A percentile compares a stretch with the other conserved stretches of the same genome.
These are phyloP conservation scores for Lomentospora prolificans DNA, from an alignment of 2,329 filamentous ascomycete species.

Conservation along the genomic window DNA sequence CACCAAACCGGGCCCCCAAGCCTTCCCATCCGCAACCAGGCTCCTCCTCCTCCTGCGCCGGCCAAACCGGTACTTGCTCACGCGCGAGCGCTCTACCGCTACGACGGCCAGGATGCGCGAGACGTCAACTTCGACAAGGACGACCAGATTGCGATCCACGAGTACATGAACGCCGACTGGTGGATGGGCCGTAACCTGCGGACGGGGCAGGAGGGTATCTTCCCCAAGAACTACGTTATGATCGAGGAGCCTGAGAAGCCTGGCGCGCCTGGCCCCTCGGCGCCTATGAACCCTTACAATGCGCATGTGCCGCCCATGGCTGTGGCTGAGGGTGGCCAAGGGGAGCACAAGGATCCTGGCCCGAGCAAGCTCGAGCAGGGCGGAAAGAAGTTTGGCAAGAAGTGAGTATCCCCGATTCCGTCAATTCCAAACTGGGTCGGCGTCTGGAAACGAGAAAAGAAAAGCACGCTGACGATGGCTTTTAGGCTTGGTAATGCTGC, in stretches of 20 bases:
- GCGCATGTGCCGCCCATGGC: slow-evolving; percentile 65
- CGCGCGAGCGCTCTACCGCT: slow-evolving; percentile 75
- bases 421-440: neutral
- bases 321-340: slow-evolving; percentile 46
- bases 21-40: slow-evolving; percentile 27
- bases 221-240: slow-evolving; percentile 78
- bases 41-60: slow-evolving; percentile 5
- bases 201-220: slow-evolving; percentile 81
- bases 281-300: slow-evolving; percentile 48
- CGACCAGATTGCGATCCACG: slow-evolving; percentile 69
- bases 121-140: slow-evolving; percentile 74
- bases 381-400: slow-evolving; percentile 91
- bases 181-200: slow-evolving; percentile 84
- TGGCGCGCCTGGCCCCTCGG: slow-evolving; percentile 27
- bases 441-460: neutral
- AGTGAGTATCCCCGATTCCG: slow-evolving; percentile 28
- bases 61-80: slow-evolving; percentile 55
- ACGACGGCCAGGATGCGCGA: slow-evolving; percentile 67
- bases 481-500: slow-evolving; percentile 53
- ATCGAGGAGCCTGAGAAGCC: slow-evolving; percentile 55
- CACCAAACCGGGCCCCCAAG: slow-evolving; percentile 33
- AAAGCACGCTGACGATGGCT: slow-evolving; percentile 7
- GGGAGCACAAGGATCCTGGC: slow-evolving; percentile 18
- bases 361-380: slow-evolving; percentile 25
- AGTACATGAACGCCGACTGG: slow-evolving; percentile 97